Evolutionary conservation across 306 rosid species (phyloP), one percentile per base, ranked within the genome.

Genomic region (Sphenostylis stenocarpa): DNA sequence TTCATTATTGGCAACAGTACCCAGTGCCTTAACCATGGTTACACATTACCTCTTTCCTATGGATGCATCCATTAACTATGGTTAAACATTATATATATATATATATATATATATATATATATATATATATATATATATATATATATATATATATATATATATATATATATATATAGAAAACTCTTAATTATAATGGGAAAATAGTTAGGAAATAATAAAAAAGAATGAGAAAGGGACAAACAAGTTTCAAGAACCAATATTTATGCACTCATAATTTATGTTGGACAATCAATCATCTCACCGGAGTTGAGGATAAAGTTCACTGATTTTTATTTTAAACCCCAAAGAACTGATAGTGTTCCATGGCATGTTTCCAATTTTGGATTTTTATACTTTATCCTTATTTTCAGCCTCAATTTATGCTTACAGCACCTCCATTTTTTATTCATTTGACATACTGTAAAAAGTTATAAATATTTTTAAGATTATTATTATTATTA

Each of bases 21-120:
- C 77, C 51, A 44, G 53, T 51, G 53, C 43, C n/a, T 67, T 84
- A 83, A 87, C 94, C 86, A 71, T 82, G 90, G 94, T 90, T 90
- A 80, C 31, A n/a, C 1, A 16, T 56, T 81, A 66, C 74, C 71
- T 26, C 80, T 9, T 77, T 36, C 4, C 77, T 3, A 24, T 68
- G 10, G 65, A 1, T 7, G 55, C 57, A 41, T 20, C 8, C 47
- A 6, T 63, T 47, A 87, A 88, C 90, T 88, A 85, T 73, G 91
- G 94, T 88, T 82, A 87, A 85, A 73, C 4, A 38, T 38, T 58
- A 1, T 33, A 20, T 2, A 11, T 58, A 1, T 33, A 20, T 2
- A 11, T 58, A 1, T 33, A 20, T 2, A 11, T 58, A 1, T 33
- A 20, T 2, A 11, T 58, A 1, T 33, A 20, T 2, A 11, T 58